Evolutionary conservation across 495 filamentous ascomycete species (phyloP).

Genomic region (Chaetomidium leptoderma): DNA sequence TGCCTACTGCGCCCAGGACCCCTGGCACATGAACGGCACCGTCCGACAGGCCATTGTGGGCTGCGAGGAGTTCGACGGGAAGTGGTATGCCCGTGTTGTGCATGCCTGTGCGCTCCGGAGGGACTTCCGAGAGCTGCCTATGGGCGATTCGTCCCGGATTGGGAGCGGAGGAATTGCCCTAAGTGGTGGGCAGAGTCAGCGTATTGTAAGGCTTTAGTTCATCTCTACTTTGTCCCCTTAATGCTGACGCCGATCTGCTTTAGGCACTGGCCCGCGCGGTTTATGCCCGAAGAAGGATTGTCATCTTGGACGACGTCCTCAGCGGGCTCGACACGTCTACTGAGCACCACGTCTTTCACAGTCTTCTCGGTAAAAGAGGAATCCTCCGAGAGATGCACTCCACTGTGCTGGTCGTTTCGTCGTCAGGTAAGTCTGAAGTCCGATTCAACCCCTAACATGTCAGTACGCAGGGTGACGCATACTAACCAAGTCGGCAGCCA

Average conservation of each 20-base stretch:
- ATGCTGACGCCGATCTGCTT: too few relatives aligned
- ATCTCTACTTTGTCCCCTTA: too few relatives aligned
- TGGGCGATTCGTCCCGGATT: conserved; percentile 53
- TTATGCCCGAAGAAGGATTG: conserved; percentile 25
- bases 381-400: conserved; percentile 42
- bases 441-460: neutral
- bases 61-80: conserved; percentile 40
- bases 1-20: conserved; percentile 42
- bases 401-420: conserved; percentile 48
- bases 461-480: neutral
- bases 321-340: conserved; percentile 57
- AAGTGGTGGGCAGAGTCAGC: conserved; percentile 60
- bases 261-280: conserved; percentile 38
- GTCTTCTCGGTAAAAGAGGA: conserved; percentile 45
- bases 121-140: conserved; percentile 51
- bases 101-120: conserved; percentile 54
- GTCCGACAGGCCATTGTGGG: conserved; percentile 47
- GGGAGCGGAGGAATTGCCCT: conserved; percentile 58
- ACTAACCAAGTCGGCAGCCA: conserved; percentile 19
- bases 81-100: conserved; percentile 55
- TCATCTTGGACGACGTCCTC: conserved; percentile 27
- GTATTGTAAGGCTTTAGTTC: conserved; percentile 33
- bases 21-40: conserved; percentile 55
- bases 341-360: conserved; percentile 54
- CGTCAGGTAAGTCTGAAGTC: conserved; percentile 22